Evolutionary conservation across 441 rosid species (phyloP).

Genomic region (Populus hybrid): DNA sequence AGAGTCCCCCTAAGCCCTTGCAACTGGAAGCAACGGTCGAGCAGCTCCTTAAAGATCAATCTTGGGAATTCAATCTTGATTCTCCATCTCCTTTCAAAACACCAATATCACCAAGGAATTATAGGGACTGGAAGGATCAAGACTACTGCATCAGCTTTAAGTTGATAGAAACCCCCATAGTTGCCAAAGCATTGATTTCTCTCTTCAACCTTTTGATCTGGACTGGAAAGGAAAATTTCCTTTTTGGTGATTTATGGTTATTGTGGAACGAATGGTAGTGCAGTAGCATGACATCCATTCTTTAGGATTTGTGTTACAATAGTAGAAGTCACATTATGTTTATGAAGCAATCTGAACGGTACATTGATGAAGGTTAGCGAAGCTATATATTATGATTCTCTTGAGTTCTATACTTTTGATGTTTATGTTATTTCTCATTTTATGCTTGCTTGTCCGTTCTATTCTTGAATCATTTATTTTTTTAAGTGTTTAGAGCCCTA

Average conservation of each 20-base stretch:
- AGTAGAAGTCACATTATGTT: too few relatives aligned
- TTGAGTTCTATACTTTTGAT: too few relatives aligned
- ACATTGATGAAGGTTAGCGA: too few relatives aligned
- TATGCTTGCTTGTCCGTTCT: too few relatives aligned
- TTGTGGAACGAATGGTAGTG: not conserved
- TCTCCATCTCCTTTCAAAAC: slow-evolving; percentile 29
- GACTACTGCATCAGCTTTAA: slow-evolving; percentile 23
- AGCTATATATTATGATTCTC: too few relatives aligned
- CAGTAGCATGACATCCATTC: not conserved
- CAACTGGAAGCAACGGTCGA: slow-evolving; percentile 36
- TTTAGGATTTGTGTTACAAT: too few relatives aligned
- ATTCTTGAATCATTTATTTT: too few relatives aligned
- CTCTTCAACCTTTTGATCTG: not conserved
- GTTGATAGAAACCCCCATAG: slow-evolving; percentile 41
- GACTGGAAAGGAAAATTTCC: not conserved
- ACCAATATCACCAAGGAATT: slow-evolving; percentile 30
- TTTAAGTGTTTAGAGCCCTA: too few relatives aligned
- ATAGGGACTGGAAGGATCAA: slow-evolving; percentile 12
- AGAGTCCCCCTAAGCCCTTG: slow-evolving; percentile 27
- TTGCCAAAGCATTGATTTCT: slow-evolving; percentile 20
- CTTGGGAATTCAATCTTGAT: slow-evolving; percentile 18
- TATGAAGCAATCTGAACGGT: too few relatives aligned
- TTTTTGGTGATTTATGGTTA: not conserved
- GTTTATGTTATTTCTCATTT: too few relatives aligned
- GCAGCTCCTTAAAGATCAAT: slow-evolving; percentile 19